Conservation (phyloP, 2,329 filamentous ascomycete species). For the Curvularia sp. region DNA sequence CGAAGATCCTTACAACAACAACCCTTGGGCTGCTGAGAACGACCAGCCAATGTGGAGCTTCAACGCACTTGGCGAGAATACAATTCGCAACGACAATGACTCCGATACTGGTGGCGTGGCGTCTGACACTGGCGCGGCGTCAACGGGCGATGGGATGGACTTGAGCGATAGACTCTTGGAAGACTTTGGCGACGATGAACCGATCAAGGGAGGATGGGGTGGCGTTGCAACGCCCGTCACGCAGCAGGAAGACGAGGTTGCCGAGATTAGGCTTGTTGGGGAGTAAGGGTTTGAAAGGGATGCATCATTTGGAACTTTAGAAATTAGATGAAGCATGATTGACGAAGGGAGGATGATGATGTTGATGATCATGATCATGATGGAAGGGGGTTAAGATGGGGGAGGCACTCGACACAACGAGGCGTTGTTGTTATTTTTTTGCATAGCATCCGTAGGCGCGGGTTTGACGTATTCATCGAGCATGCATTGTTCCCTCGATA, state of each 20-base stretch:
- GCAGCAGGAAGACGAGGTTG: slow-evolving; percentile 15
- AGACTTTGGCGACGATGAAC: slow-evolving; percentile 15
- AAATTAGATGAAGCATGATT: slow-evolving; percentile 4
- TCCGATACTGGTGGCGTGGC: slow-evolving; percentile 14
- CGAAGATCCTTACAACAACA: slow-evolving; percentile 9
- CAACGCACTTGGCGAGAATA: slow-evolving; percentile 10
- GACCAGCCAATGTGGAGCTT: slow-evolving; percentile 37
- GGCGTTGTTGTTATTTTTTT: slow-evolving; percentile 2
- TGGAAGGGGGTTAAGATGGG: background rate
- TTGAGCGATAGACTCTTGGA: slow-evolving; percentile 12
- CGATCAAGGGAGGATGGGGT: slow-evolving; percentile 8
- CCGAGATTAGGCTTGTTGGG: slow-evolving; percentile 15
- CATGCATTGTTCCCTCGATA: background rate
- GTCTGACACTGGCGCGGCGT: slow-evolving; percentile 14
- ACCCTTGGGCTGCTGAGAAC: slow-evolving; percentile 15
- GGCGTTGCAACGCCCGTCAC: slow-evolving; percentile 12
- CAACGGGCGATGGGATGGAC: slow-evolving; percentile 8
- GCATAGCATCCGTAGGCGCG: slow-evolving; percentile 9
- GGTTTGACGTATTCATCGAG: slow-evolving; percentile 5
- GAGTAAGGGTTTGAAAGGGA: slow-evolving; percentile 2
- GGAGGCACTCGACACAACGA: background rate
- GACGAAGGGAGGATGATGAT: background rate
- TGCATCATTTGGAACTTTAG: slow-evolving; percentile 5
- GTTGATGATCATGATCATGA: too few relatives aligned
- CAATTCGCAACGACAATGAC: slow-evolving; percentile 25